Evolutionary conservation across 306 rosid genomes (phyloP).

Genomic region (Trifolium fragiferum): DNA sequence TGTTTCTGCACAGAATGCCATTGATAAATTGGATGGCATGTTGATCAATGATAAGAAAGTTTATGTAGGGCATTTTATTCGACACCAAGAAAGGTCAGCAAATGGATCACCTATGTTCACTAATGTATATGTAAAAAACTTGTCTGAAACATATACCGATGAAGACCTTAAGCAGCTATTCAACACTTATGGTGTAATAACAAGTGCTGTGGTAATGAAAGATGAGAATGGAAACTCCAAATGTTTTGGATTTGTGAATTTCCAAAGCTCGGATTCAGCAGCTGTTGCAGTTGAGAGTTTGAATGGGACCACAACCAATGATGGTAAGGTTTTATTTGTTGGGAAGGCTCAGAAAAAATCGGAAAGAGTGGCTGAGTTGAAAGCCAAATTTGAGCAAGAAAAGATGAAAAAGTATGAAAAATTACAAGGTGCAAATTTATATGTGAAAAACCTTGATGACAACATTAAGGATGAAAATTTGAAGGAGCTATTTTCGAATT

Average conservation of each 20-base stretch:
- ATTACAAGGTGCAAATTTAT: slow-evolving; percentile 18
- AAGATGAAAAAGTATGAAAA: slow-evolving; percentile 5
- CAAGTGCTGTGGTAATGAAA: slow-evolving; percentile 31
- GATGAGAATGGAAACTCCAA: slow-evolving; percentile 13
- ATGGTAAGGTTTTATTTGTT: not conserved
- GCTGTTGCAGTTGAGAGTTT: not conserved
- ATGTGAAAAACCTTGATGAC: slow-evolving; percentile 29
- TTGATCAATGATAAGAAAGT: slow-evolving; percentile 24
- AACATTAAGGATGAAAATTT: slow-evolving; percentile 14
- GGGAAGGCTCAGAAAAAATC: slow-evolving; percentile 25
- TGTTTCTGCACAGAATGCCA: slow-evolving; percentile 21
- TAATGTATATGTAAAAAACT: slow-evolving; percentile 35
- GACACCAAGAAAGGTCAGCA: not conserved
- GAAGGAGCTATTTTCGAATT: slow-evolving; percentile 14
- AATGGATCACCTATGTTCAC: slow-evolving; percentile 32
- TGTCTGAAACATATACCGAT: slow-evolving; percentile 12
- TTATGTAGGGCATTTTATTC: slow-evolving; percentile 26
- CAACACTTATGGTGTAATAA: slow-evolving; percentile 19
- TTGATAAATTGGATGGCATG: slow-evolving; percentile 30
- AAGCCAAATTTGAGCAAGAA: slow-evolving; percentile 16
- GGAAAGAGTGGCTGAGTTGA: slow-evolving; percentile 21
- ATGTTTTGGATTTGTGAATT: slow-evolving; percentile 39
- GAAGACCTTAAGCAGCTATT: slow-evolving; percentile 28
- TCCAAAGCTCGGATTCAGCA: slow-evolving; percentile 11
- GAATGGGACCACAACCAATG: not conserved